Base-by-base conservation (phyloP, 176 grass and related monocot species). In the Juncus effusus region DNA sequence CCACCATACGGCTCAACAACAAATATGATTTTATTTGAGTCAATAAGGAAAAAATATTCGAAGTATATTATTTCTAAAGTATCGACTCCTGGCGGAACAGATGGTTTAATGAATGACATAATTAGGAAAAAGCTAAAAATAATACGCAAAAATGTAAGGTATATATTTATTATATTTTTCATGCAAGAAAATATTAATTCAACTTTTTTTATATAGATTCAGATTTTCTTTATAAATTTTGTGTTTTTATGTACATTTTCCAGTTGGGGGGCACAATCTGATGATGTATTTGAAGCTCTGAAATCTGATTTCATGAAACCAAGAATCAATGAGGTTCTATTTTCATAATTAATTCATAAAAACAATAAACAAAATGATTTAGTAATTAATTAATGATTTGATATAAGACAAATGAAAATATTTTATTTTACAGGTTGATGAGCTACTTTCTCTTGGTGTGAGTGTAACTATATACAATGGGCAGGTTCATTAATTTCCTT, bases 401-500 rank as follows among this genome's bases (percentile, higher is more conserved):
- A 61, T 10, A 10, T 69, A 44, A 10, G 28, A 53, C 38, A 19
- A 6, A 67, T 12, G 0, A 74, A 61, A 16, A 36, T 36, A 28
- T 51, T 15, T 13, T 28, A 10, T 28, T 8, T 73, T 75, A 69
- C 64, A 86, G 88, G 89, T 96, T 8, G 87, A 91, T n/a, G 67
- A 88, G 65, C 87, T 96, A 7, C 84, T 96, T 16, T 79, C 81
- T 5, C 70, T 88, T 14, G 87, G 92, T 50, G 67, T 91, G 42
- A 73, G 81, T 56, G 79, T 96, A 7, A 91, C 84, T 15, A 65
- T 96, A 54, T 96, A 96, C 71, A 91, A 78, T 50, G 92, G 87
- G 41, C 92, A 91, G 77, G 92, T 90, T 28, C 19, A 78, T 60
- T 62, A 39, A 55, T 76, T 62, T 42, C 1, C 10, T 44, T 40